A percentile compares a stretch with the other conserved stretches of the same genome.
Conservation (phyloP, 2,329 filamentous ascomycete genomes). For the Lecanicillium sp. region DNA sequence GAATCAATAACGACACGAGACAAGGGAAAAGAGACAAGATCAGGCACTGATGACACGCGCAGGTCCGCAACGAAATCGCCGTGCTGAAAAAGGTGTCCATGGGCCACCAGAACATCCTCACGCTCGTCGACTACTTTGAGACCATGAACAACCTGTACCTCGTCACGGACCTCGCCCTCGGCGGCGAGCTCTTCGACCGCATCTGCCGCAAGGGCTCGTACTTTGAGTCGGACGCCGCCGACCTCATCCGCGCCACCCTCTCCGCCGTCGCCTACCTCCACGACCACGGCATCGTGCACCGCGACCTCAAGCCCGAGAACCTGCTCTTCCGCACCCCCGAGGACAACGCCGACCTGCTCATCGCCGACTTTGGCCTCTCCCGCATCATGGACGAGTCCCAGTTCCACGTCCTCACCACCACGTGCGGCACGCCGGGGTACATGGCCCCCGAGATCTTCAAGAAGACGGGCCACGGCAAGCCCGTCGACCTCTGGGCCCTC, state of each 20-base stretch:
- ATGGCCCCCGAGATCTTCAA: slow-evolving; percentile 99
- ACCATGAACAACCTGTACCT: slow-evolving; percentile 99
- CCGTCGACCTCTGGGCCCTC: slow-evolving; percentile 96
- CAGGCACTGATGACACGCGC: background rate
- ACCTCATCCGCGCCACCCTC: slow-evolving; percentile 88
- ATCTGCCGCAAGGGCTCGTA: slow-evolving; percentile 98
- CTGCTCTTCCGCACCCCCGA: slow-evolving; percentile 94
- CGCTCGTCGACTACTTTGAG: slow-evolving; percentile 97
- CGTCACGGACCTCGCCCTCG: slow-evolving; percentile 91
- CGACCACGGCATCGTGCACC: slow-evolving; percentile 97
- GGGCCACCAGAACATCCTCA: slow-evolving; percentile 97
- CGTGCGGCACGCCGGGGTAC: slow-evolving; percentile 94
- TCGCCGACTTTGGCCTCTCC: slow-evolving; percentile 92
- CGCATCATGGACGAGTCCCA: slow-evolving; percentile 99
- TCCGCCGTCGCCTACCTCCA: slow-evolving; percentile 98
- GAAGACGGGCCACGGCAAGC: slow-evolving; percentile 95
- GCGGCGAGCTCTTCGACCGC: slow-evolving; percentile 94
- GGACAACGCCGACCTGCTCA: slow-evolving; percentile 93
- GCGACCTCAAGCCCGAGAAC: slow-evolving; percentile 96
- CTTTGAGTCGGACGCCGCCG: slow-evolving; percentile 94
- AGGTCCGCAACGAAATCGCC: slow-evolving; percentile 97
- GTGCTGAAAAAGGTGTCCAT: slow-evolving; percentile 97
- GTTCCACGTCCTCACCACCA: slow-evolving; percentile 95
- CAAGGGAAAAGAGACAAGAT: too few relatives aligned
- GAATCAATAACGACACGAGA: too few relatives aligned